Evolutionary conservation across 176 grass and related monocot species (phyloP).

Genomic region (Oryza coarctata): DNA sequence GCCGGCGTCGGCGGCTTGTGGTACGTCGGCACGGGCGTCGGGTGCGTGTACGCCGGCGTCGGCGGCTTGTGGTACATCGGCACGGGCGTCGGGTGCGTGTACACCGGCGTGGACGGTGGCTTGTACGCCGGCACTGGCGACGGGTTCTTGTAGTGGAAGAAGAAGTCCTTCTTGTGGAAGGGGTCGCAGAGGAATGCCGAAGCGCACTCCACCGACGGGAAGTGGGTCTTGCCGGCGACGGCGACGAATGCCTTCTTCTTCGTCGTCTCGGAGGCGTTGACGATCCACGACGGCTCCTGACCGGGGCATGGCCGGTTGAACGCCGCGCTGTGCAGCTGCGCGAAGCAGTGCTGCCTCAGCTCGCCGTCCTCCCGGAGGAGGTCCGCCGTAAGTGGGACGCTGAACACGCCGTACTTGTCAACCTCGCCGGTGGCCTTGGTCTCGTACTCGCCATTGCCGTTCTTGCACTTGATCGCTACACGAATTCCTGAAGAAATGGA

Average conservation of each 20-base stretch:
- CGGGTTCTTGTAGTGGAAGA: constrained; percentile 19
- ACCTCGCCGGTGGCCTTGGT: constrained; percentile 38
- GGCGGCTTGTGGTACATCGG: background rate
- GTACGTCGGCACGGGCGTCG: background rate
- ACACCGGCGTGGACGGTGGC: background rate
- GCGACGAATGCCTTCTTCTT: constrained; percentile 12
- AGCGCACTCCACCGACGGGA: constrained; percentile 7
- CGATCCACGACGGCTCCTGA: constrained; percentile 37
- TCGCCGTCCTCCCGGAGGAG: constrained; percentile 37
- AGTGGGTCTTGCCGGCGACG: constrained; percentile 17
- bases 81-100: background rate
- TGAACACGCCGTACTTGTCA: constrained; percentile 35
- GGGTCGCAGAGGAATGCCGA: constrained; percentile 25
- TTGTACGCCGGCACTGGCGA: background rate
- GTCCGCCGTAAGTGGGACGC: constrained; percentile 4
- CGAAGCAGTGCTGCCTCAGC: constrained; percentile 51
- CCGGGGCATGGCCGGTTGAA: constrained; percentile 44
- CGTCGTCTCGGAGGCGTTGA: background rate
- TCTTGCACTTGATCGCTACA: constrained; percentile 49
- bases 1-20: background rate
- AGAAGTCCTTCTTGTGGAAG: constrained; percentile 18
- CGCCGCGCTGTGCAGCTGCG: constrained; percentile 41
- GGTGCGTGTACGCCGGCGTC: background rate
- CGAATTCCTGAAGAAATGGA: constrained; percentile 34
- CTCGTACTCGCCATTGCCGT: constrained; percentile 26